These are phyloP conservation scores for Quercus suber DNA, from an alignment of 306 rosid species.

Conservation along the genomic window DNA sequence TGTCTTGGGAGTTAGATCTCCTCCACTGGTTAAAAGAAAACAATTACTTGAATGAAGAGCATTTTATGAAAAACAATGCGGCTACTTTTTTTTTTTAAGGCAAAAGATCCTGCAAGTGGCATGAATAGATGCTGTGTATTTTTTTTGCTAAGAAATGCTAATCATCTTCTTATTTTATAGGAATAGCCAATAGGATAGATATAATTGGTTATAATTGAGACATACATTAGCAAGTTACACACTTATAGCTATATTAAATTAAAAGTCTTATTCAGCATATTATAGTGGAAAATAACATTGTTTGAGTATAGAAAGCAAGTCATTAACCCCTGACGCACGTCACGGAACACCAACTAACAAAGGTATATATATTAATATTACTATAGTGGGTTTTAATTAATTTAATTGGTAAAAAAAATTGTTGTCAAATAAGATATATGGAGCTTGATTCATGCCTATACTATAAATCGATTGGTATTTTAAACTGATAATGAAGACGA, in stretches of 20 bases:
- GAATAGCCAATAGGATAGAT: conserved; percentile 5
- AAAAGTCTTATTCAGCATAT: conserved; percentile 4
- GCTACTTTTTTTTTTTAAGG: background rate
- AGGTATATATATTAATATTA: too few species aligned
- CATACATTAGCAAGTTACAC: conserved; percentile 1
- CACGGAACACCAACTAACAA: too few species aligned
- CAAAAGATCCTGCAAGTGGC: conserved; percentile 17
- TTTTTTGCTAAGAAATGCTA: background rate
- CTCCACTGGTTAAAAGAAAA: background rate
- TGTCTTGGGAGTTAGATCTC: background rate
- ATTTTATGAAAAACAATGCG: background rate
- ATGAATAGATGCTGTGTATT: conserved; percentile 17
- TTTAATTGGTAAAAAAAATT: too few species aligned
- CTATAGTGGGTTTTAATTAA: too few species aligned
- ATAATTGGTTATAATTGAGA: conserved; percentile 11
- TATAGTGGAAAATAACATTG: conserved; percentile 20
- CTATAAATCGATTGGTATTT: fast-evolving
- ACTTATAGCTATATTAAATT: conserved; percentile 2
- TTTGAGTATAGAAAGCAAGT: background rate
- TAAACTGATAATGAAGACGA: too few species aligned
- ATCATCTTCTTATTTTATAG: background rate
- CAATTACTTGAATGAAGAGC: background rate
- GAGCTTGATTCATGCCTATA: too few species aligned
- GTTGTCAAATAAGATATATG: too few species aligned
- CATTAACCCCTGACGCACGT: background rate